Percentiles rank a stretch among this genome's conserved stretches.
Conservation (phyloP, 768 basidiomycete genomes). For the Dendrothele bispora region DNA sequence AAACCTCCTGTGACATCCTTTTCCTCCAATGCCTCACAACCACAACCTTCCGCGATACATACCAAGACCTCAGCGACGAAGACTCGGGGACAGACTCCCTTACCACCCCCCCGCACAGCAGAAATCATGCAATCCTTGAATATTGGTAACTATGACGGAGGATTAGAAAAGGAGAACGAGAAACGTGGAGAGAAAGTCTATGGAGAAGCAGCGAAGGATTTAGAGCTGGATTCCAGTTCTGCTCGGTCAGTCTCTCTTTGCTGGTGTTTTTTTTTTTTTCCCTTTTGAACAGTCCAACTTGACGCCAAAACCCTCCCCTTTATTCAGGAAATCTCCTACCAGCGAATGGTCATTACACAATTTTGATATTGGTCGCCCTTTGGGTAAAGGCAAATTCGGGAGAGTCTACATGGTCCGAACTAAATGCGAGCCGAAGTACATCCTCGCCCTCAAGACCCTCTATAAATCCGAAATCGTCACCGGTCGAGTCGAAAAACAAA, state of each 20-base stretch:
- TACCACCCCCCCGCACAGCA: constrained; percentile 39
- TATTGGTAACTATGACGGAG: constrained; percentile 94
- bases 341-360: constrained; percentile 82
- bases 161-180: constrained; percentile 87
- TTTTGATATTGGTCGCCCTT: constrained; percentile 93
- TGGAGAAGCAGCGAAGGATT: constrained; percentile 75
- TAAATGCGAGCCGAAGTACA: constrained; percentile 83
- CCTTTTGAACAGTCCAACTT: not conserved
- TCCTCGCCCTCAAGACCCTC: constrained; percentile 94
- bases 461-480: constrained; percentile 96
- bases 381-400: constrained; percentile 99
- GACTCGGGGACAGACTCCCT: constrained; percentile 27
- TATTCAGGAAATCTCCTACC: constrained; percentile 62
- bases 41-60: no score
- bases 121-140: constrained; percentile 47
- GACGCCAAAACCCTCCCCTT: not conserved
- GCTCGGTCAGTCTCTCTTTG: constrained; percentile 62
- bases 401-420: constrained; percentile 98
- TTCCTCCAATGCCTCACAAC: no score
- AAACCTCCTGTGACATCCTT: constrained; percentile 10
- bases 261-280: no score
- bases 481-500: constrained; percentile 93
- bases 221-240: constrained; percentile 84
- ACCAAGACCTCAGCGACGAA: not conserved
- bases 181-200: constrained; percentile 72